Base-by-base conservation (phyloP, 1,284 basidiomycete genomes). In the Sanghuangporus sanghuang region DNA sequence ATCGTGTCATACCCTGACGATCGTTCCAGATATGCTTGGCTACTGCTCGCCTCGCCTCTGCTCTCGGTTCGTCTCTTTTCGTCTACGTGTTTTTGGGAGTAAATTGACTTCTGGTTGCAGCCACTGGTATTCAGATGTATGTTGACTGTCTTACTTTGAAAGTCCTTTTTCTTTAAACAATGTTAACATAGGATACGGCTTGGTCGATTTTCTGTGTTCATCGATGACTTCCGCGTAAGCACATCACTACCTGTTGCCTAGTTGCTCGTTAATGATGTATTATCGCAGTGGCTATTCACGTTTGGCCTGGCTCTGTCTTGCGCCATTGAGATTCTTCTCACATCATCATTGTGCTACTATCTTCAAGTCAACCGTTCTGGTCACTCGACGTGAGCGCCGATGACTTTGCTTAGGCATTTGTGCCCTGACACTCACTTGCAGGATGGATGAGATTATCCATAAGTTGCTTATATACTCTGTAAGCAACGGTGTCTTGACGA, bases 401-500 rank as follows among this genome's bases (percentile, higher is more conserved):
- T 16, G 9, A 35, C 27, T 27, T 52, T 27, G 18, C 27, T 16
- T 23, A 23, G 5, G 27, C n/a, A 27, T 23, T 23, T 23, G 23
- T 11, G 16, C 50, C 18, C 27, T 52, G 14, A 54, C 36, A 38
- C 11, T 54, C 32, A 4, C 2, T 54, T 18, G 8, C 39, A 65
- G 64, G 39, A 54, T 62, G 35, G 64, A 65, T 42, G 64, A 65
- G 42, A 42, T 62, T 6, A 49, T 65, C 38, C 64, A 65, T 53
- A 55, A 61, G 12, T 18, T 65, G 52, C 38, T 65, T 6, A 50
- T 65, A 35, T 65, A 65, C 49, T 62, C 64, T 18, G 56, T 65
- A 23, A 65, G 62, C 35, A 65, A 62, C 36, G 64, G 64, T 12
- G 50, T 65, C 9, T 39, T 65, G 23, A 65, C 64, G 1, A 57